A percentile compares a stretch with the other conserved stretches of the same genome.
Evolutionary conservation across 768 basidiomycete species (phyloP).

Genomic region (Amanita exitialis): DNA sequence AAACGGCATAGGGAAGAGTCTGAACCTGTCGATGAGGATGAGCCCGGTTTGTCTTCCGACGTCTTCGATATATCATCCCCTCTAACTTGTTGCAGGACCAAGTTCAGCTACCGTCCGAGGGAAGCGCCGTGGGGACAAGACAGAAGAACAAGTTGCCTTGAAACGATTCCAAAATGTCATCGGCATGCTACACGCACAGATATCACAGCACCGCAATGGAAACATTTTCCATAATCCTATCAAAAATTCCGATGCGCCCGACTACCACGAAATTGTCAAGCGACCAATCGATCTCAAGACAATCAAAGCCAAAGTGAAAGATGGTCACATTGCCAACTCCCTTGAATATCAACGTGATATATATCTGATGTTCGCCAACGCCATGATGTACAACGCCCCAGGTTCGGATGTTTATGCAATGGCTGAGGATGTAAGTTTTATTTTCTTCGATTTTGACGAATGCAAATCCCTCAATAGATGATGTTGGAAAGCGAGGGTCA

Average conservation of each 20-base stretch:
- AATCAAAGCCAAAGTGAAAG: constrained; percentile 77
- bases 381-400: constrained; percentile 93
- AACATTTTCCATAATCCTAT: constrained; percentile 90
- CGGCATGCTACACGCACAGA: constrained; percentile 68
- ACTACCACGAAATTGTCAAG: constrained; percentile 87
- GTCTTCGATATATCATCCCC: constrained; percentile 4
- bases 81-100: constrained; percentile 14
- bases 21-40: constrained; percentile 58
- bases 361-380: constrained; percentile 91
- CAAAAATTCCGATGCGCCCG: constrained; percentile 78
- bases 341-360: constrained; percentile 87
- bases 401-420: constrained; percentile 80
- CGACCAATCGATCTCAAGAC: constrained; percentile 96
- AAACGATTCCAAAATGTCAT: constrained; percentile 80
- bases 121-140: constrained; percentile 24
- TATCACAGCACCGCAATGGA: constrained; percentile 79
- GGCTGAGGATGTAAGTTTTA: constrained; percentile 74
- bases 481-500: constrained; percentile 63
- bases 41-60: constrained; percentile 29
- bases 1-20: constrained; percentile 62
- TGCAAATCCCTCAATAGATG: constrained; percentile 40
- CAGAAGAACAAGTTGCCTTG: constrained; percentile 42
- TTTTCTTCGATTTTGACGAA: constrained; percentile 4
- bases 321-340: constrained; percentile 71
- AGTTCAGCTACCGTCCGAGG: constrained; percentile 21